phyloP scores from a whole-genome alignment of 140 eudicot genomes.

The Stevia rebaudiana region DNA sequence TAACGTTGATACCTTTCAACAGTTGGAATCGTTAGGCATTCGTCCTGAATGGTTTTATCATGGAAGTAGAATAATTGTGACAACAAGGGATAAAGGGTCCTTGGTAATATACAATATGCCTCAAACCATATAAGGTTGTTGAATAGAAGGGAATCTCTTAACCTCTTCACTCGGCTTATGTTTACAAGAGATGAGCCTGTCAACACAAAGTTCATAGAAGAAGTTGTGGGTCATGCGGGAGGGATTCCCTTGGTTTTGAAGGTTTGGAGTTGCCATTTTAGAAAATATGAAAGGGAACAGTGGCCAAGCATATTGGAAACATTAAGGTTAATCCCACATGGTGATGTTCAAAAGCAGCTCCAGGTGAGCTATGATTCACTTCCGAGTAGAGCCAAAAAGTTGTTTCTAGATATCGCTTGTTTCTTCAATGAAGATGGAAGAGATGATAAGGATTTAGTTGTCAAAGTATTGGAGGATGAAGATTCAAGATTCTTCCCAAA shows the following conservation, averaged over 20 bases:
- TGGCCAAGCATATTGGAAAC: conserved; percentile 11
- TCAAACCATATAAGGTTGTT: background rate
- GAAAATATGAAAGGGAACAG: background rate
- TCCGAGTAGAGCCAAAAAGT: too few relatives aligned
- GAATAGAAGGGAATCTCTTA: conserved; percentile 13
- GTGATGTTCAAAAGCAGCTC: conserved; percentile 16
- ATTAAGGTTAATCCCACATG: conserved; percentile 8
- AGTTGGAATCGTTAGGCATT: too few relatives aligned
- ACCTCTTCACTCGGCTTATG: conserved; percentile 1
- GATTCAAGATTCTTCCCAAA: conserved; percentile 2
- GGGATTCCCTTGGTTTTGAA: conserved; percentile 14
- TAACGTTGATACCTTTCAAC: too few relatives aligned
- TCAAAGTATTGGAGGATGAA: conserved; percentile 17
- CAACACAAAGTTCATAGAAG: background rate
- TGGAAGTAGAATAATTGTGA: conserved; percentile 24
- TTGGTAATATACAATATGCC: background rate
- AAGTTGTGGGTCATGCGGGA: conserved; percentile 1
- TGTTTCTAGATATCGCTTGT: conserved; percentile 21
- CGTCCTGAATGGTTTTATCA: background rate
- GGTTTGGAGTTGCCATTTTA: conserved; percentile 13
- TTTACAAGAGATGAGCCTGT: background rate
- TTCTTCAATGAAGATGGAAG: background rate
- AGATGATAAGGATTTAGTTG: background rate
- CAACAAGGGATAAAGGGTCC: conserved; percentile 16
- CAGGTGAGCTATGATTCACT: conserved; percentile 8